Evolutionary conservation across 495 filamentous ascomycete species (phyloP).

Genomic region (Talaromyces proteolyticus): DNA sequence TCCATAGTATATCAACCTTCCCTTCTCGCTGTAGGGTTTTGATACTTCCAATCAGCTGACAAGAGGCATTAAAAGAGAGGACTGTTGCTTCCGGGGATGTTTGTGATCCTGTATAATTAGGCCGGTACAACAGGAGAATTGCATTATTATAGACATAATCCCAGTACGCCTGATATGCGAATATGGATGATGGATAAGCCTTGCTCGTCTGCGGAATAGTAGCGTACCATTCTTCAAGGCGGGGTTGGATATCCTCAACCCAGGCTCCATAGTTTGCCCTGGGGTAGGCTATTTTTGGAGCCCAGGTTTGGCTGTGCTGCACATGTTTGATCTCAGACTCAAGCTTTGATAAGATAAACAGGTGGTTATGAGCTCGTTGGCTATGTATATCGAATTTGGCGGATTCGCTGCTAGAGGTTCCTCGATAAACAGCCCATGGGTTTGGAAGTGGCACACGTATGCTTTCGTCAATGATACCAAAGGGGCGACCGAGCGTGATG

Average conservation of each 20-base stretch:
- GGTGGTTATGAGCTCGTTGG: background rate
- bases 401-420: background rate
- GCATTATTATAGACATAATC: background rate
- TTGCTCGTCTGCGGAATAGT: background rate
- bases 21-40: background rate
- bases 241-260: background rate
- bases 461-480: background rate
- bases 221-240: background rate
- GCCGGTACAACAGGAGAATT: background rate
- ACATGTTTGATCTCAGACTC: background rate
- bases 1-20: background rate
- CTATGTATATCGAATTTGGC: background rate
- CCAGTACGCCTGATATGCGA: background rate
- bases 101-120: background rate
- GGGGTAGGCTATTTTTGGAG: background rate
- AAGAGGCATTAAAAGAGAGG: background rate
- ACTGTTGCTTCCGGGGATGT: background rate
- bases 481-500: background rate
- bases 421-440: background rate
- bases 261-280: background rate
- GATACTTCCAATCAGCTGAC: background rate
- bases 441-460: background rate
- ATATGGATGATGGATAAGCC: background rate
- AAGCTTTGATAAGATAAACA: background rate
- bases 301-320: background rate